phyloP scores from a whole-genome alignment of 108 stramenopile genomes.

The Asterionellopsis glacialis region DNA sequence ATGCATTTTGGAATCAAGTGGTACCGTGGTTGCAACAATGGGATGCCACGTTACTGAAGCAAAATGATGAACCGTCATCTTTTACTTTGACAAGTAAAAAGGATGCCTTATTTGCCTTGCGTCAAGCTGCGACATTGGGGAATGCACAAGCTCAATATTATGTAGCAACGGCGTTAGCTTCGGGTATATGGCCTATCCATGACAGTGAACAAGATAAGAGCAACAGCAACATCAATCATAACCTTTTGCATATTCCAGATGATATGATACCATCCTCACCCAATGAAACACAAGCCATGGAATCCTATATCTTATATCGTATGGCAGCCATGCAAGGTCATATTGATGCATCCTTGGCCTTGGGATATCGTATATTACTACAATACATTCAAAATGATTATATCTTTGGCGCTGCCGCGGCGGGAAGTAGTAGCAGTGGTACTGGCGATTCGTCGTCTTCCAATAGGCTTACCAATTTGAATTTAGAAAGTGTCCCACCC shows the following conservation, averaged over 20 bases:
- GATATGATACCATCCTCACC: conserved; percentile 29
- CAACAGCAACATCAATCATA: too few species aligned
- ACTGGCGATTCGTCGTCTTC: neutral
- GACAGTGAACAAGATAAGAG: too few species aligned
- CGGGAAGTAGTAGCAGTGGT: neutral
- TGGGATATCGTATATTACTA: conserved; percentile 34
- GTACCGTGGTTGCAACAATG: conserved; percentile 20
- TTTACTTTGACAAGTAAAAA: neutral
- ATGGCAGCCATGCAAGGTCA: conserved; percentile 66
- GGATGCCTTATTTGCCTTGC: conserved; percentile 20
- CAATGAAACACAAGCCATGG: conserved; percentile 32
- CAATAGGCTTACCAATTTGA: neutral
- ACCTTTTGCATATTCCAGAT: conserved; percentile 42
- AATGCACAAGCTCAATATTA: conserved; percentile 73
- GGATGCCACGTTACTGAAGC: conserved; percentile 20
- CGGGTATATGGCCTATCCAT: conserved; percentile 67
- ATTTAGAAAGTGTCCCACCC: neutral
- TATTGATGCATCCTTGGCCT: conserved; percentile 73
- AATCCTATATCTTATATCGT: conserved; percentile 70
- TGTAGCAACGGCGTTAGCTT: conserved; percentile 60
- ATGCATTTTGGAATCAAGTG: conserved; percentile 41
- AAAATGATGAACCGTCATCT: conserved; percentile 7
- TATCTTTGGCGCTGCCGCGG: neutral
- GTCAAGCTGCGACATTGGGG: conserved; percentile 64
- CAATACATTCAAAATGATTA: conserved; percentile 8